phyloP scores from a whole-genome alignment of 2,329 filamentous ascomycete species.

The Colletotrichum tamarilloi region DNA sequence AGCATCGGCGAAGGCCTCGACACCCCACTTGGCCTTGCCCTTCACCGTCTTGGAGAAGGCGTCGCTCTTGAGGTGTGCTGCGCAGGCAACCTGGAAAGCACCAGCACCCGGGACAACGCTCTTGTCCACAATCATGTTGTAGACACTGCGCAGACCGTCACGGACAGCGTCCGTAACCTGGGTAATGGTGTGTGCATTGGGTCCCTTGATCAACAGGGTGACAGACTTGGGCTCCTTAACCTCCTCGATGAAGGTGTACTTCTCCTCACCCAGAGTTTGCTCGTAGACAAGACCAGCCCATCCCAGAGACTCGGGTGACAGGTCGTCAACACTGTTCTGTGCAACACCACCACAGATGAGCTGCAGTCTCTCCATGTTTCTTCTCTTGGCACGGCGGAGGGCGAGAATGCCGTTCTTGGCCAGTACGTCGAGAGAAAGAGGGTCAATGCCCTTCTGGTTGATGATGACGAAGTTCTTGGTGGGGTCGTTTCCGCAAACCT shows the following conservation, averaged over 20 bases:
- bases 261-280: conserved; percentile 97
- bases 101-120: conserved; percentile 95
- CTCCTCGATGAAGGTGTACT: conserved; percentile 98
- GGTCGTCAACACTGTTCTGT: conserved; percentile 96
- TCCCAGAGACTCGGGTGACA: conserved; percentile 87
- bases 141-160: conserved; percentile 94
- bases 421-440: conserved; percentile 92
- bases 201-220: conserved; percentile 96
- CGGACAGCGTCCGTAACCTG: conserved; percentile 97
- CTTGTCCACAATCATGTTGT: conserved; percentile 99
- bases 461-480: conserved; percentile 98
- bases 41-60: conserved; percentile 90
- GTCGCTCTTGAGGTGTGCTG: conserved; percentile 87
- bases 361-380: conserved; percentile 99
- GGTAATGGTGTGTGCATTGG: conserved; percentile 94
- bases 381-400: conserved; percentile 91
- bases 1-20: conserved; percentile 94
- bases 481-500: conserved; percentile 91
- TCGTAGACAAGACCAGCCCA: conserved; percentile 98
- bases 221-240: conserved; percentile 99
- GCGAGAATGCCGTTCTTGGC: conserved; percentile 99
- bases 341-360: conserved; percentile 90
- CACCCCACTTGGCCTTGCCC: conserved; percentile 97
- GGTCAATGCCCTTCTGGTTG: conserved; percentile 99
- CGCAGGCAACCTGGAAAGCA: conserved; percentile 95